Base-by-base conservation (phyloP, 176 grass and related monocot species). In the Avena atlantica region DNA sequence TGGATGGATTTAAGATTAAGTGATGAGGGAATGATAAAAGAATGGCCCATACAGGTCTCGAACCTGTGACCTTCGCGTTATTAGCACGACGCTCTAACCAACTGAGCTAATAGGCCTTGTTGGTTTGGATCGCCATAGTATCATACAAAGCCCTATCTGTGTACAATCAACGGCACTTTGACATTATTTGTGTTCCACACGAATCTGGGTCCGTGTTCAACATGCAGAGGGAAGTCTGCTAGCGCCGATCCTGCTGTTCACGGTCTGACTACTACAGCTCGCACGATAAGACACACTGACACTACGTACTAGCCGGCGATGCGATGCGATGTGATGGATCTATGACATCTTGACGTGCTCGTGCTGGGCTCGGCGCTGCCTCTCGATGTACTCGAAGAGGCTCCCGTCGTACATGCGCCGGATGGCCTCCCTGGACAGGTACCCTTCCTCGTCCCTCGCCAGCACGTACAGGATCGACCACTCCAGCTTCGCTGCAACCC, bases 21-120 rank as follows among this genome's bases (percentile, higher is more conserved):
- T n/a, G n/a, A n/a, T n/a, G n/a, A n/a, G n/a, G 25, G 25, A 5
- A 44, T 7, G 8, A 8, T 1, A 1, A 44, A 44, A 44, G 8
- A 44, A 1, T 48, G 45, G 92, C 92, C 95, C 74, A 94, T 94
- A 91, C 95, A 97, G 92, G 89, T 97, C 86, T 93, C 89, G 92
- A 97, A 94, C 95, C 96, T 95, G 88, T 88, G 88, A 95, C 91
- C 91, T 98, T 95, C 93, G 78, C 91, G 91, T 95, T 98, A 98
- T 95, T 98, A 98, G 93, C 91, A 95, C 88, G 90, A 93, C 89
- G 92, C 89, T 94, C 92, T 97, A 97, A 93, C 92, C 92, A 93
- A 64, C 92, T 94, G 87, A 97, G 95, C 89, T 91, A 97, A 94
- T 94, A 91, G 89, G 90, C 92, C 86, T 29, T 29, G 27, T 29